These are phyloP conservation scores for Xylaria sp. DNA, from an alignment of 2,329 filamentous ascomycete genomes.

Conservation along the genomic window DNA sequence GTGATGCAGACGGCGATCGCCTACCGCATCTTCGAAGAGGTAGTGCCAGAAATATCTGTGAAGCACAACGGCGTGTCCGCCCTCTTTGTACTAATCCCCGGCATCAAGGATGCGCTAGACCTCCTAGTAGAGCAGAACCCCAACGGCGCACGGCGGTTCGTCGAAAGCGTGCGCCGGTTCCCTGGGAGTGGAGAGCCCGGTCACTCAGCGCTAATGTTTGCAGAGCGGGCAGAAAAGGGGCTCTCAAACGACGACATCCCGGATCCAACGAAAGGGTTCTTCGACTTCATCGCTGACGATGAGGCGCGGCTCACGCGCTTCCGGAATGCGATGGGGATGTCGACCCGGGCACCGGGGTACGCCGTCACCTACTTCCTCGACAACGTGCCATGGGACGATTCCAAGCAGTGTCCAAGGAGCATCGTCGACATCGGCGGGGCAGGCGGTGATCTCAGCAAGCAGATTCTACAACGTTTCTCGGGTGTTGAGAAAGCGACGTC, in stretches of 20 bases:
- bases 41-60: constrained; percentile 29
- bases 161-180: constrained; percentile 32
- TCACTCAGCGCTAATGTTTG: constrained; percentile 32
- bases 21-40: constrained; percentile 39
- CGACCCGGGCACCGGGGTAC: constrained; percentile 29
- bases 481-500: constrained; percentile 29
- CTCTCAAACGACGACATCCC: constrained; percentile 16
- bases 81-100: constrained; percentile 19
- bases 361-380: constrained; percentile 33
- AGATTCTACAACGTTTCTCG: constrained; percentile 28
- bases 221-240: constrained; percentile 20
- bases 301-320: constrained; percentile 32
- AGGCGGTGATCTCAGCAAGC: constrained; percentile 33
- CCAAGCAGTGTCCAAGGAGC: constrained; percentile 27
- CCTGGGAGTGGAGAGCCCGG: constrained; percentile 37
- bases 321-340: constrained; percentile 35
- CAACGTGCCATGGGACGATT: constrained; percentile 34
- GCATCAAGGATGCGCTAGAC: constrained; percentile 28
- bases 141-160: constrained; percentile 24
- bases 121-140: constrained; percentile 32
- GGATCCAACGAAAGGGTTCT: constrained; percentile 33
- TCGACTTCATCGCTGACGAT: constrained; percentile 36
- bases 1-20: constrained; percentile 35
- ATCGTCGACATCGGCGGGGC: constrained; percentile 38
- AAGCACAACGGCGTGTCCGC: constrained; percentile 35